Percentiles rank a stretch among this genome's conserved stretches.
phyloP scores from a whole-genome alignment of 2,329 filamentous ascomycete species.

The Aspergillus uvarum region DNA sequence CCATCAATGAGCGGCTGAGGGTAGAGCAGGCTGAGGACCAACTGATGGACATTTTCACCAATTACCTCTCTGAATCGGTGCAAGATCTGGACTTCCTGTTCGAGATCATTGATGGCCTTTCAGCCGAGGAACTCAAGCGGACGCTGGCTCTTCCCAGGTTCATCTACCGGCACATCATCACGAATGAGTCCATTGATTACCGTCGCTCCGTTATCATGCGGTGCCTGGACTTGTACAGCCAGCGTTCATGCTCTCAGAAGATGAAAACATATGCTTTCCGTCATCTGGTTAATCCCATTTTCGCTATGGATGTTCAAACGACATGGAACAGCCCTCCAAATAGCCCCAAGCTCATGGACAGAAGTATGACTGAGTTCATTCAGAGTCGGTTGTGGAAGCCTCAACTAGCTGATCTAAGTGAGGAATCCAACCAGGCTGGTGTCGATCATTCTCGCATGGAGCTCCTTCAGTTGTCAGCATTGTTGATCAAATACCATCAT shows the following conservation, averaged over 20 bases:
- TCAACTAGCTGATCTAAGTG: conserved; percentile 74
- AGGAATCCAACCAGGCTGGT: conserved; percentile 79
- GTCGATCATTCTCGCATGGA: conserved; percentile 97
- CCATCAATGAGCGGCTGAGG: conserved; percentile 72
- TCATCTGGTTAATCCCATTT: conserved; percentile 90
- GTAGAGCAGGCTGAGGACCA: conserved; percentile 88
- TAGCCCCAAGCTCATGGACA: conserved; percentile 76
- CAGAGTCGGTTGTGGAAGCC: conserved; percentile 93
- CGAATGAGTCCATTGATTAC: conserved; percentile 79
- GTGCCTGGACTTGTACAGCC: conserved; percentile 83
- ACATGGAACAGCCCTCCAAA: conserved; percentile 64
- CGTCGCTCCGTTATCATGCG: conserved; percentile 79
- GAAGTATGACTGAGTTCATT: conserved; percentile 81
- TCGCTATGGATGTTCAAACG: conserved; percentile 93
- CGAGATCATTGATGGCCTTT: conserved; percentile 77
- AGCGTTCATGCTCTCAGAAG: conserved; percentile 75
- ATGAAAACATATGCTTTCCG: conserved; percentile 91
- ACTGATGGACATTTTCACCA: conserved; percentile 79
- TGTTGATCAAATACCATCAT: conserved; percentile 94
- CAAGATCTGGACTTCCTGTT: conserved; percentile 82
- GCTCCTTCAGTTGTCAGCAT: conserved; percentile 86
- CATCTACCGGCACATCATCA: conserved; percentile 82
- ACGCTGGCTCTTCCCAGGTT: conserved; percentile 75
- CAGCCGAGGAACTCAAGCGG: conserved; percentile 75
- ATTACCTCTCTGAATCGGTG: conserved; percentile 71